These are phyloP conservation scores for Apiospora kogelbergensis DNA, from an alignment of 2,329 filamentous ascomycete genomes.

Conservation along the genomic window DNA sequence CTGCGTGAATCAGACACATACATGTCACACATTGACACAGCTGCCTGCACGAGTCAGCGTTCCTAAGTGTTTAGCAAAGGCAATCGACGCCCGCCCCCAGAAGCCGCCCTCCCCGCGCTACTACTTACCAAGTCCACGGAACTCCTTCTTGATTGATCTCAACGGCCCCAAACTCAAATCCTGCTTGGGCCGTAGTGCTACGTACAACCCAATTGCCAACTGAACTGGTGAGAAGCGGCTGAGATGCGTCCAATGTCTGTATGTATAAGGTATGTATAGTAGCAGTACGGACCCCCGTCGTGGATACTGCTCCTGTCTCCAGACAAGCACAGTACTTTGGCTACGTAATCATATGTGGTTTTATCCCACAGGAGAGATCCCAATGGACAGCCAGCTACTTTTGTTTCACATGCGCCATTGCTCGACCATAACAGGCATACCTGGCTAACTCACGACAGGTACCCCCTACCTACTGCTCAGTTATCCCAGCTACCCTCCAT, in stretches of 20 bases:
- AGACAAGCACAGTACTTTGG: neutral
- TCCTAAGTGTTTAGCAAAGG: neutral
- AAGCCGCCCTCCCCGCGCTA: slow-evolving; percentile 1
- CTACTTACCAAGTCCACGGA: slow-evolving; percentile 3
- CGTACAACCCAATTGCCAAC: too few species aligned
- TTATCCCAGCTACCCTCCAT: neutral
- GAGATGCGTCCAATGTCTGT: neutral
- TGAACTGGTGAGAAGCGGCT: too few species aligned
- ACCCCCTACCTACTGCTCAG: neutral
- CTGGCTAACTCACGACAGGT: neutral
- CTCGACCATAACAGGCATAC: neutral
- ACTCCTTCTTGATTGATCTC: neutral
- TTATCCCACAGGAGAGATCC: neutral
- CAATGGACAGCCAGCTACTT: neutral
- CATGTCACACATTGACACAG: neutral
- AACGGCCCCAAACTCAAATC: neutral
- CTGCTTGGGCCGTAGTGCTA: neutral
- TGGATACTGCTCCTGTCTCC: neutral
- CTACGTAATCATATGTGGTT: neutral
- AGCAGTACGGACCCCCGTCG: neutral
- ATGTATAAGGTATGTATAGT: too few species aligned
- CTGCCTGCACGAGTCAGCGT: neutral
- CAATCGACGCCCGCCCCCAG: neutral
- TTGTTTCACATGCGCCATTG: slow-evolving; percentile 5
- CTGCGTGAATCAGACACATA: neutral